phyloP scores from a whole-genome alignment of 306 rosid genomes.

The Lathyrus tuberosus region DNA sequence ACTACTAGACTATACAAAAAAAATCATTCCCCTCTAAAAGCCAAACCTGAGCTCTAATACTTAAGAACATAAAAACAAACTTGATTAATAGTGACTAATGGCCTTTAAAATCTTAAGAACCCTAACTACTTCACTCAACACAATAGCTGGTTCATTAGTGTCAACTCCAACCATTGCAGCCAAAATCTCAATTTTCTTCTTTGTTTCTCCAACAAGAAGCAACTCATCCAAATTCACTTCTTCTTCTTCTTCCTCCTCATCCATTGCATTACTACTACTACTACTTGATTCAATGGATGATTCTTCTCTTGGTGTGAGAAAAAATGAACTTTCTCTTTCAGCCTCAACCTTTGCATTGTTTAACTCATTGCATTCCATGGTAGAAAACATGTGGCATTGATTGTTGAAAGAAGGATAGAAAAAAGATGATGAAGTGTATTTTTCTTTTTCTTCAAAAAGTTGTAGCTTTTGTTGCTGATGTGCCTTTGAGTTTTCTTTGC shows the following conservation, averaged over 20 bases:
- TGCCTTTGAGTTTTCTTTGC: conserved; percentile 37
- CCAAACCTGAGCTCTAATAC: too few species aligned
- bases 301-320: conserved; percentile 34
- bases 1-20: too few species aligned
- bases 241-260: conserved; percentile 40
- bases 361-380: conserved; percentile 31
- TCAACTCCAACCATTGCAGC: conserved; percentile 52
- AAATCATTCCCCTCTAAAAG: too few species aligned
- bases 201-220: conserved; percentile 37
- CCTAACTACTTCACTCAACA: conserved; percentile 49
- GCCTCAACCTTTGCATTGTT: conserved; percentile 21
- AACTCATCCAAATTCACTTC: conserved; percentile 39
- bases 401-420: conserved; percentile 23
- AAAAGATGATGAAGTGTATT: conserved; percentile 16
- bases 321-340: conserved; percentile 18
- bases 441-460: conserved; percentile 28
- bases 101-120: conserved; percentile 38
- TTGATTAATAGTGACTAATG: not conserved
- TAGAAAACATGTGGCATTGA: conserved; percentile 26
- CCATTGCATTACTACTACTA: conserved; percentile 27
- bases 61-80: too few species aligned
- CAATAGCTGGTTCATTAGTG: conserved; percentile 37
- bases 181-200: conserved; percentile 44
- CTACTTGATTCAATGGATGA: conserved; percentile 30
- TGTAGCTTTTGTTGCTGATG: not conserved